Evolutionary conservation across 495 filamentous ascomycete species (phyloP).

Genomic region (Paragyromitra xinjiangensis): DNA sequence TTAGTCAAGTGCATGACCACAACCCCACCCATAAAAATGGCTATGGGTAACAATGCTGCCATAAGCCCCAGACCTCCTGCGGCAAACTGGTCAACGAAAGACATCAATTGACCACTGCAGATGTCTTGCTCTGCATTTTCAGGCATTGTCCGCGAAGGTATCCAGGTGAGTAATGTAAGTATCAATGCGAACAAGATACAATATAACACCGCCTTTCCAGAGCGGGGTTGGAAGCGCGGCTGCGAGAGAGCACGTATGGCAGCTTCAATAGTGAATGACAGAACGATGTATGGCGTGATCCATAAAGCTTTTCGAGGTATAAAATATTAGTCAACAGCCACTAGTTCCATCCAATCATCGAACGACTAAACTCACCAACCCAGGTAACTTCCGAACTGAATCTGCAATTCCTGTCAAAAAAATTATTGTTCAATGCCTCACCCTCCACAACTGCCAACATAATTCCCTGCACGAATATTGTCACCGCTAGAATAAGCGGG

Average conservation of each 20-base stretch:
- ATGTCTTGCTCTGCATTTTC: conserved; percentile 45
- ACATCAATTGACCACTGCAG: conserved; percentile 50
- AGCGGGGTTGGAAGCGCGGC: conserved; percentile 48
- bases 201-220: conserved; percentile 29
- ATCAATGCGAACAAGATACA: conserved; percentile 34
- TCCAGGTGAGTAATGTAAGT: conserved; percentile 47
- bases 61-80: conserved; percentile 46
- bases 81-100: conserved; percentile 52
- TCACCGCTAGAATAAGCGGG: conserved; percentile 41
- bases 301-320: conserved; percentile 41
- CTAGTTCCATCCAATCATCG: background rate
- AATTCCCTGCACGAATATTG: conserved; percentile 48
- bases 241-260: conserved; percentile 47
- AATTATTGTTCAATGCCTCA: conserved; percentile 10
- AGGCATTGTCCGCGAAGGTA: conserved; percentile 44
- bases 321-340: conserved; percentile 13
- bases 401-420: conserved; percentile 39
- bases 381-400: conserved; percentile 48
- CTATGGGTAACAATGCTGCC: conserved; percentile 43
- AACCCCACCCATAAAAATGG: conserved; percentile 41
- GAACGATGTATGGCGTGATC: conserved; percentile 51
- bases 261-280: conserved; percentile 51
- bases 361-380: conserved; percentile 45
- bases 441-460: conserved; percentile 48
- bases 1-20: conserved; percentile 41